A percentile compares a stretch with the other conserved stretches of the same genome.
Conservation (phyloP, 805 yeast genomes). For the Tetrapisispora taiwanensis region DNA sequence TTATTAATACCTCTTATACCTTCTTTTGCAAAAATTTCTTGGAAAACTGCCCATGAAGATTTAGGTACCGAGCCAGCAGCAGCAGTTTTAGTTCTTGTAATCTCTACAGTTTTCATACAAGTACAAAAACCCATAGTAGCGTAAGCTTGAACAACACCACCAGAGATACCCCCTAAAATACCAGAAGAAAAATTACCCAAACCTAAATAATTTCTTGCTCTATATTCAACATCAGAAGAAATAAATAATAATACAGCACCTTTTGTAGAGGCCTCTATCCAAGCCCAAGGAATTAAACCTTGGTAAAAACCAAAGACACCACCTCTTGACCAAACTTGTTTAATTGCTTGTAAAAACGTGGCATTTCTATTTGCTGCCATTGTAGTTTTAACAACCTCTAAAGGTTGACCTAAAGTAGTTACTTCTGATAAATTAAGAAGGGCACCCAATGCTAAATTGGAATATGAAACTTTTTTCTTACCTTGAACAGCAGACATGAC, state of each 20-base stretch:
- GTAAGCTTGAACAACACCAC: constrained; percentile 95
- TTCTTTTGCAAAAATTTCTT: constrained; percentile 71
- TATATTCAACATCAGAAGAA: constrained; percentile 84
- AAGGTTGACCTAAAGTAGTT: constrained; percentile 91
- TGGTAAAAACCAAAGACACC: constrained; percentile 90
- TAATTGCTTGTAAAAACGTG: constrained; percentile 54
- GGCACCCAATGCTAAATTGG: constrained; percentile 88
- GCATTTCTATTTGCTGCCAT: constrained; percentile 93
- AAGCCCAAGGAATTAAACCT: constrained; percentile 98
- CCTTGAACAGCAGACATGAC: constrained; percentile 18
- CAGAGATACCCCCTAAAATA: constrained; percentile 89
- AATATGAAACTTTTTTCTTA: constrained; percentile 79
- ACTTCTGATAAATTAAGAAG: constrained; percentile 88
- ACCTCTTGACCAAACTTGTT: constrained; percentile 84
- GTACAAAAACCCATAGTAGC: constrained; percentile 97
- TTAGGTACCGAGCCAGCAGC: constrained; percentile 58
- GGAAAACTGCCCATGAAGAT: constrained; percentile 77
- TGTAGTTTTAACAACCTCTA: constrained; percentile 92
- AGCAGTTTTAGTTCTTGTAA: constrained; percentile 78
- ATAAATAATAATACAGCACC: constrained; percentile 94
- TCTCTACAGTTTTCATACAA: constrained; percentile 97
- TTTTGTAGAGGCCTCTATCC: constrained; percentile 98
- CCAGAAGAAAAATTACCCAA: constrained; percentile 70
- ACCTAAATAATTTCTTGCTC: constrained; percentile 47
- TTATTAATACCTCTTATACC: constrained; percentile 92